phyloP scores from a whole-genome alignment of 2,329 filamentous ascomycete genomes.

The Zymoseptoria crescenta region DNA sequence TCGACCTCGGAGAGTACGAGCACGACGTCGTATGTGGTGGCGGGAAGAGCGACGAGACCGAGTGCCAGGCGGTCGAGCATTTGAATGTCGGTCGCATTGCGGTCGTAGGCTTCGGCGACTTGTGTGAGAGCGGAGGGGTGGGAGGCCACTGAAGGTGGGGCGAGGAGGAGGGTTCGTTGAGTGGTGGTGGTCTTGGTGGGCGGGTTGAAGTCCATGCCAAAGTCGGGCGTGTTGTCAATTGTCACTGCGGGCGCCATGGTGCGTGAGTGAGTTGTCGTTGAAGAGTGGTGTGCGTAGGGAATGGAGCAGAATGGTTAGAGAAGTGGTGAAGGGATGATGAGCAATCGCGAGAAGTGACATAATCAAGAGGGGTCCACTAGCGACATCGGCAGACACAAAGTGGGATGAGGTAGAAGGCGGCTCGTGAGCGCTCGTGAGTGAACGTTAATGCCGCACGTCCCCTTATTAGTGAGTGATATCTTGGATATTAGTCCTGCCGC shows the following conservation, averaged over 20 bases:
- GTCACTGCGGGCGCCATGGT: constrained; percentile 34
- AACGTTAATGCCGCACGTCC: too few relatives aligned
- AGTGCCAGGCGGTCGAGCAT: constrained; percentile 92
- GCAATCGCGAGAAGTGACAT: background rate
- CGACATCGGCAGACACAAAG: background rate
- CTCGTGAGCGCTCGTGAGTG: too few relatives aligned
- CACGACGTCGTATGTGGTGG: constrained; percentile 72
- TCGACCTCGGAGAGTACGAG: constrained; percentile 75
- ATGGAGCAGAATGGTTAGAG: background rate
- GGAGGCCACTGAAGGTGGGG: constrained; percentile 80
- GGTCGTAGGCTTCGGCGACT: constrained; percentile 65
- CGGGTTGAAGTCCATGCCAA: constrained; percentile 23
- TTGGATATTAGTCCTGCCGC: too few relatives aligned
- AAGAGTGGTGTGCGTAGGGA: background rate
- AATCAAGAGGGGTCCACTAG: background rate
- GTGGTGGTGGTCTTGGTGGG: constrained; percentile 26
- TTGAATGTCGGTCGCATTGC: constrained; percentile 75
- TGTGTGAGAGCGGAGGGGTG: constrained; percentile 69
- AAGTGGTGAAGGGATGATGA: background rate
- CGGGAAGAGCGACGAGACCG: constrained; percentile 69
- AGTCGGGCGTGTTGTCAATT: constrained; percentile 34
- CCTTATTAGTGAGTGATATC: too few relatives aligned
- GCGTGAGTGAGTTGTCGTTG: background rate
- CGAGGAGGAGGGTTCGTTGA: constrained; percentile 69
- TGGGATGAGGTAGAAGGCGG: background rate